phyloP scores from a whole-genome alignment of 2,329 filamentous ascomycete genomes.

The Ophiostoma sp. region DNA sequence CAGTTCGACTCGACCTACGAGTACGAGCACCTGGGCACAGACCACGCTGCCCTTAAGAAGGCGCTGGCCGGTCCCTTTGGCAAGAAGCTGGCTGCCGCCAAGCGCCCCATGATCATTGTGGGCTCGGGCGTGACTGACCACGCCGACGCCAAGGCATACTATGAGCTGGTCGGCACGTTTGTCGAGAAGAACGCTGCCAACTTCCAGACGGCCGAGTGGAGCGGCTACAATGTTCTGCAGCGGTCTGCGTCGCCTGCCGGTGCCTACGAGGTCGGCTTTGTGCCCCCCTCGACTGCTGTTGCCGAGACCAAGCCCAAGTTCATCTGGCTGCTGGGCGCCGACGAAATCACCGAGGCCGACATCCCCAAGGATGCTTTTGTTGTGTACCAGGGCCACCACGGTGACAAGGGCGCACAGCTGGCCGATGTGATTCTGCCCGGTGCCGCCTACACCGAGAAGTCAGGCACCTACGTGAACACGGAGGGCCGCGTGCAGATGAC shows the following conservation, averaged over 20 bases:
- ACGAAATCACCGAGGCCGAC: conserved; percentile 78
- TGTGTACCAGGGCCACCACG: conserved; percentile 97
- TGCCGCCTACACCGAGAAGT: conserved; percentile 95
- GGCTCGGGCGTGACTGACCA: conserved; percentile 91
- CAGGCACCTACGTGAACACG: conserved; percentile 93
- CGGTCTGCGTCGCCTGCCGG: conserved; percentile 85
- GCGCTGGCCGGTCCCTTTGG: conserved; percentile 82
- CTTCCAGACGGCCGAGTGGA: conserved; percentile 88
- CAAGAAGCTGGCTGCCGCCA: conserved; percentile 81
- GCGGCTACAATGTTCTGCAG: conserved; percentile 95
- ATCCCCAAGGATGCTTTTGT: conserved; percentile 95
- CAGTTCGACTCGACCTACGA: conserved; percentile 92
- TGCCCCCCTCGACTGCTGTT: conserved; percentile 73
- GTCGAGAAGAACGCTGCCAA: conserved; percentile 88
- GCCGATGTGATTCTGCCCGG: conserved; percentile 92
- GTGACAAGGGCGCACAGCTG: conserved; percentile 85
- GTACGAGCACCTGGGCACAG: conserved; percentile 80
- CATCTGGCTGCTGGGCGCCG: conserved; percentile 91
- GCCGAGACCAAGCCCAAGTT: conserved; percentile 88
- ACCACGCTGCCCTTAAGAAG: conserved; percentile 74
- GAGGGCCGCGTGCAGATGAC: conserved; percentile 95
- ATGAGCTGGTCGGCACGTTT: conserved; percentile 83
- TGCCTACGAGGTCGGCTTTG: conserved; percentile 94
- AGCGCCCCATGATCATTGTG: conserved; percentile 94
- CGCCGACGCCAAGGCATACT: conserved; percentile 83